These are phyloP conservation scores for Carex pumila DNA, from an alignment of 176 grass and related monocot genomes.

Conservation along the genomic window DNA sequence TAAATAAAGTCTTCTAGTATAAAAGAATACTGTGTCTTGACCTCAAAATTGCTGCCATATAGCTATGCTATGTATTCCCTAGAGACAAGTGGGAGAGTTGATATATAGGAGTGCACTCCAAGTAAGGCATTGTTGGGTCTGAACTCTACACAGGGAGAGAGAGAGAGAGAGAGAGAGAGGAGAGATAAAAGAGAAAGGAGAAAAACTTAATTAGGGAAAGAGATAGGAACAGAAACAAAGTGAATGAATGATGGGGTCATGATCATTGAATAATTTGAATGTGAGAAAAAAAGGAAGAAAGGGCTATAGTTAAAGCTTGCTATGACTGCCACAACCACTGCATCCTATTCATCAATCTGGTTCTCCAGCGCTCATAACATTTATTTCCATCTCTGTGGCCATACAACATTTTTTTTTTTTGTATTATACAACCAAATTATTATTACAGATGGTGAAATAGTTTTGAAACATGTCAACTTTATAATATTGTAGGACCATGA, in stretches of 20 bases:
- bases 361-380: background rate
- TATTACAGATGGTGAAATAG: background rate
- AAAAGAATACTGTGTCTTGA: conserved; percentile 47
- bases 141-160: background rate
- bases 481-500: too few species aligned
- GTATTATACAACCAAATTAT: background rate
- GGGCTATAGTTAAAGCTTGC: conserved; percentile 40
- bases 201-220: background rate
- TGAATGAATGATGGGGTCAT: conserved; percentile 52
- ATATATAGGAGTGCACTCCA: conserved; percentile 14
- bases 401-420: too few species aligned
- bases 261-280: conserved; percentile 49
- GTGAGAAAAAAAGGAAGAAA: conserved; percentile 9
- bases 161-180: background rate
- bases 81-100: conserved; percentile 24
- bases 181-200: background rate
- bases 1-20: conserved; percentile 21
- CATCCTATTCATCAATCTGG: conserved; percentile 43
- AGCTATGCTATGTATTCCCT: conserved; percentile 26
- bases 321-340: conserved; percentile 46
- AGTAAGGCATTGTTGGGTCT: conserved; percentile 31
- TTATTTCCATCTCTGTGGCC: background rate
- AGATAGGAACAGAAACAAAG: conserved; percentile 47
- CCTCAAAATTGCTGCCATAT: conserved; percentile 48
- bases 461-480: background rate